Evolutionary conservation across 1,139 yeast genomes (phyloP), one percentile per base, ranked within the genome.

Genomic region (Hansenula sp.): DNA sequence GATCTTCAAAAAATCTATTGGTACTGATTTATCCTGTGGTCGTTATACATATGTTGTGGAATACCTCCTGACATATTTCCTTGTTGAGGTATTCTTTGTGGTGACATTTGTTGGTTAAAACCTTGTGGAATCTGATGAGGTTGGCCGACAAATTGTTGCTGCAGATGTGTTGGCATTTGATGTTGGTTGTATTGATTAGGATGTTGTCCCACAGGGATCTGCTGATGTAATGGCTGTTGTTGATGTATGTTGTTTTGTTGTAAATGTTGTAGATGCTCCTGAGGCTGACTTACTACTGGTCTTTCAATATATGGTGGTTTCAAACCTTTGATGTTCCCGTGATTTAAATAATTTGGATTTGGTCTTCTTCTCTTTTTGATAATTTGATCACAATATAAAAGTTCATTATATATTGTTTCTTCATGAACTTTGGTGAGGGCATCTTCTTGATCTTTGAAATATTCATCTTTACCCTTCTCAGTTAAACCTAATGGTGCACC

Each of bases 311-410:
- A 72, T 4, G 73, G 68, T 11, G 77, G 73, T 46, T 61, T 66
- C 29, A 62, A 59, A 4, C 66, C 64, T 35, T 60, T 57, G 10
- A 72, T 65, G 44, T 71, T 71, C 2, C 69, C 60, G 46, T 66
- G 58, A 1, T 69, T 71, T n/a, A 68, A 36, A 36, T 66, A 62
- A 48, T 74, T 74, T 8, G 76, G 69, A 51, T 71, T 73, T 2
- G 77, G 72, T 33, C 54, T 57, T 43, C 70, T 61, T 45, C 61
- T 65, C 10, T 63, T 63, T 0, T 60, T 62, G 20, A 56, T 52
- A 8, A 57, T 52, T 44, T 63, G 66, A 37, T 65, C 66, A 30
- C 55, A 57, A 43, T 60, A 54, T 5, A 63, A 50, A 14, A 50
- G 49, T 25, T 60, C 67, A 41, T 64, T 64, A 26, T 51, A 58